Evolutionary conservation across 163 green algal species (phyloP), one percentile per base, ranked within the genome.

Genomic region (Chloroidium sp.): DNA sequence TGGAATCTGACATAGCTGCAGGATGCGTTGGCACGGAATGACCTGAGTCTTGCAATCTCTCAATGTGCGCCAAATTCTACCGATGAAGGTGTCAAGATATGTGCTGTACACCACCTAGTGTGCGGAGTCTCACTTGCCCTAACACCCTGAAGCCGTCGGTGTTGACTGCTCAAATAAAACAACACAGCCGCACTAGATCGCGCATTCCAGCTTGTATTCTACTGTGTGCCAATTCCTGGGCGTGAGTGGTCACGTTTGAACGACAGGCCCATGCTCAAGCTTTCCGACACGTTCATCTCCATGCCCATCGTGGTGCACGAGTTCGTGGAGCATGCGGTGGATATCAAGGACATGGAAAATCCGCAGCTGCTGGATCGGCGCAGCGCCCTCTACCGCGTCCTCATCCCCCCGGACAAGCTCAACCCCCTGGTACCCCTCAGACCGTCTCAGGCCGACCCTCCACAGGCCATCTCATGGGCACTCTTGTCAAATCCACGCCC

Each of bases 281-380:
- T 94, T 13, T 94, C 89, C 1, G 86, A 91, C 60, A 96, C 92
- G 0, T 95, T 89, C 79, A 72, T 95, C 59, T 85, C 92, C 75
- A 89, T 93, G 83, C 91, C 87, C 0, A 84, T 95, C 8, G 59
- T 96, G 57, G 84, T 96, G 59, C 86, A 94, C 72, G 92, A 96
- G 86, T 84, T 95, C 61, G 57, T 68, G 75, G 13, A 10, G 13
- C 8, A 75, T 0, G 14, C 86, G 0, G 85, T 90, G 4, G 76
- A 80, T 0, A 57, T 64, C 0, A 69, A 82, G 58, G 59, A 82
- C 13, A 67, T 78, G 61, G 69, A 82, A n/a, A 14, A 59, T 2
- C 81, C 79, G 57, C 57, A 83, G 75, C 74, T 83, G 69, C 78
- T 92, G 61, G 90, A 89, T 85, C 68, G 36, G 58, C 84, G 91